phyloP scores from a whole-genome alignment of 768 basidiomycete genomes.

The Clavaria fumosa region DNA sequence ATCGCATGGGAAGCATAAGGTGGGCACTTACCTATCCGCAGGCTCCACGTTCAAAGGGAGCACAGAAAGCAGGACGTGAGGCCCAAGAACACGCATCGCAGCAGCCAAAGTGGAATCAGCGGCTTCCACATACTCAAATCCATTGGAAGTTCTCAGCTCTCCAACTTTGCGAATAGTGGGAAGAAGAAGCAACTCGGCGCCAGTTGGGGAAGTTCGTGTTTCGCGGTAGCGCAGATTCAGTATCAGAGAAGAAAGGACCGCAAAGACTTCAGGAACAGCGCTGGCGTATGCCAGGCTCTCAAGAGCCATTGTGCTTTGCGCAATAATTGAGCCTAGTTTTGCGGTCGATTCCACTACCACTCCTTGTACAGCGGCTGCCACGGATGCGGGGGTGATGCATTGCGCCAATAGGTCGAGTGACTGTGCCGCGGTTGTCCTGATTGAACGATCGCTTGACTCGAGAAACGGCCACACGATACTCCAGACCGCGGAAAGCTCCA shows the following conservation, averaged over 20 bases:
- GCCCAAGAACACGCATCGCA: slow-evolving; percentile 78
- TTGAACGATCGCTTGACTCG: slow-evolving; percentile 46
- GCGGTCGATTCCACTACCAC: slow-evolving; percentile 26
- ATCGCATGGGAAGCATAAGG: background rate
- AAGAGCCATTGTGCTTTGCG: slow-evolving; percentile 50
- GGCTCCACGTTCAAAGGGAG: slow-evolving; percentile 84
- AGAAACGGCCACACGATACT: slow-evolving; percentile 63
- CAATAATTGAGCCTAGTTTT: slow-evolving; percentile 45
- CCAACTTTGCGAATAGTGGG: slow-evolving; percentile 58
- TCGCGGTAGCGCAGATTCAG: slow-evolving; percentile 39
- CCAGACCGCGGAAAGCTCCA: slow-evolving; percentile 53
- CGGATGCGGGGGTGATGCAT: slow-evolving; percentile 55
- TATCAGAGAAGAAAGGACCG: slow-evolving; percentile 55
- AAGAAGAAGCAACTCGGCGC: slow-evolving; percentile 55
- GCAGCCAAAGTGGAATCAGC: slow-evolving; percentile 66
- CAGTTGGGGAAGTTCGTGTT: slow-evolving; percentile 28
- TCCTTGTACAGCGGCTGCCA: slow-evolving; percentile 36
- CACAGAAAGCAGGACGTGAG: slow-evolving; percentile 52
- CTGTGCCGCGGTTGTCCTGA: slow-evolving; percentile 47
- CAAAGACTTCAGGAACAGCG: slow-evolving; percentile 68
- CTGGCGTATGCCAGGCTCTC: slow-evolving; percentile 59
- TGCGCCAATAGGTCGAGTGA: slow-evolving; percentile 48
- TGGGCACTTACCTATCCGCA: slow-evolving; percentile 44
- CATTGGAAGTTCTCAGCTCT: slow-evolving; percentile 59
- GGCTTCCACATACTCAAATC: slow-evolving; percentile 82